Base-by-base conservation (phyloP, 352 stramenopile species). In the Globisporangium emineosum region DNA sequence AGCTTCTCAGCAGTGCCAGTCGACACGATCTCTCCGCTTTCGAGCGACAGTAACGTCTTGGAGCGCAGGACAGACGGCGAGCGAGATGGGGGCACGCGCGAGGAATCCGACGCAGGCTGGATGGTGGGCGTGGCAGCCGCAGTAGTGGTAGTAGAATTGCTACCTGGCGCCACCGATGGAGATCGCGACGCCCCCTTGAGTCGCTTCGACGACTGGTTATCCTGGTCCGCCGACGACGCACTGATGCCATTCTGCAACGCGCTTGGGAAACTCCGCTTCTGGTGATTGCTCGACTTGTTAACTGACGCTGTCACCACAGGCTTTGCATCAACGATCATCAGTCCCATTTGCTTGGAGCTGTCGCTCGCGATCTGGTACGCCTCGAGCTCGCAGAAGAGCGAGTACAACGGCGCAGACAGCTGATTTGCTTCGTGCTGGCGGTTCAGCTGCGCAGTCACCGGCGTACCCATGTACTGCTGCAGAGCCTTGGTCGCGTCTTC, bases 321-420 rank as follows among this genome's bases (percentile, higher is more conserved):
- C 10, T 74, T 59, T 0, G 81, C 66, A n/a, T 84, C 74, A 8
- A 89, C 79, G 37, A 92, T 78, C 29, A 78, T 65, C 27, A 92
- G 58, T 30, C 56, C 60, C 54, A 92, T 75, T 25, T 83, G 73
- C 64, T 78, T 75, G 0, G 60, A 65, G n/a, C 67, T 70, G 32
- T 83, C 74, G 60, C 83, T 89, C 6, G 79, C 79, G 10, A 62
- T 78, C 50, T 81, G 71, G 45, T 91, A 93, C 0, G 81, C 82
- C 21, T 93, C 80, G 7, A 93, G 60, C 61, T 93, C 85, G 55
- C 81, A 90, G 52, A 80, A 93, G 4, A 93, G 61, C 55, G 76
- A 73, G 63, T 91, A 93, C 23, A 93, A 60, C 27, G 85, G 81
- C 21, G 79, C 72, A 0, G 85, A 25, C 0, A 91, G 71, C 60